Conservation (phyloP, 2,329 filamentous ascomycete genomes). For the Cladosporium sp. region DNA sequence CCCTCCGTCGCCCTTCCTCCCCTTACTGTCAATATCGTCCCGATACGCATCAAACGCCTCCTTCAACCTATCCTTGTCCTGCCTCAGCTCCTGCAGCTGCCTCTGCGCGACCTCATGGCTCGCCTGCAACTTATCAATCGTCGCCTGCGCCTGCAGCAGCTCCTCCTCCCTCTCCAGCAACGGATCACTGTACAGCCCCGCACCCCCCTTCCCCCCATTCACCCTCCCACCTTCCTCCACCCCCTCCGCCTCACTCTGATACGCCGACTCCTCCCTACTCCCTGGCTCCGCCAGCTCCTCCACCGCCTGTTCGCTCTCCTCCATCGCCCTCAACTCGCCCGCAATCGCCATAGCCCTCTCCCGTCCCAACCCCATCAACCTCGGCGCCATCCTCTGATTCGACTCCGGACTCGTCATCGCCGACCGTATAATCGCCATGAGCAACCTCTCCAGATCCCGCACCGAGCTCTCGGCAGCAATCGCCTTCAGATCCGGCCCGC, state of each 20-base stretch:
- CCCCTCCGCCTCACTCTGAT: conserved; percentile 26
- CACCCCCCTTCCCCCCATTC: conserved; percentile 18
- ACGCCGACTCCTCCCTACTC: conserved; percentile 26
- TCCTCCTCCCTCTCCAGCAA: conserved; percentile 46
- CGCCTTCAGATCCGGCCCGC: conserved; percentile 42
- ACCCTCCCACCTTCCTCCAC: conserved; percentile 14
- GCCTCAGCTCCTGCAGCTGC: conserved; percentile 37
- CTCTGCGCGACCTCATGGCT: conserved; percentile 35
- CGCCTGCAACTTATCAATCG: conserved; percentile 38
- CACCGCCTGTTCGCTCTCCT: conserved; percentile 20
- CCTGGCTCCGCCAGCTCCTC: conserved; percentile 20
- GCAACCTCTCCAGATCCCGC: conserved; percentile 33
- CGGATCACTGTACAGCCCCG: conserved; percentile 33
- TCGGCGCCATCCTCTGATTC: conserved; percentile 41
- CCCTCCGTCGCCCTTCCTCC: conserved; percentile 31
- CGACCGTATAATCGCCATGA: conserved; percentile 44
- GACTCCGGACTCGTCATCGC: conserved; percentile 43
- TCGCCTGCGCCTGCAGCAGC: conserved; percentile 43
- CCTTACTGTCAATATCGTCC: conserved; percentile 38
- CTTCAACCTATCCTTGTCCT: conserved; percentile 40
- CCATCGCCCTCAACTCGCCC: conserved; percentile 27
- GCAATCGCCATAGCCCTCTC: conserved; percentile 30
- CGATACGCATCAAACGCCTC: conserved; percentile 43
- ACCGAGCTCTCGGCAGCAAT: conserved; percentile 41
- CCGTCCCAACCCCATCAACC: conserved; percentile 27